Conservation (phyloP, 2,329 filamentous ascomycete species). For the Davidsoniella virescens region DNA sequence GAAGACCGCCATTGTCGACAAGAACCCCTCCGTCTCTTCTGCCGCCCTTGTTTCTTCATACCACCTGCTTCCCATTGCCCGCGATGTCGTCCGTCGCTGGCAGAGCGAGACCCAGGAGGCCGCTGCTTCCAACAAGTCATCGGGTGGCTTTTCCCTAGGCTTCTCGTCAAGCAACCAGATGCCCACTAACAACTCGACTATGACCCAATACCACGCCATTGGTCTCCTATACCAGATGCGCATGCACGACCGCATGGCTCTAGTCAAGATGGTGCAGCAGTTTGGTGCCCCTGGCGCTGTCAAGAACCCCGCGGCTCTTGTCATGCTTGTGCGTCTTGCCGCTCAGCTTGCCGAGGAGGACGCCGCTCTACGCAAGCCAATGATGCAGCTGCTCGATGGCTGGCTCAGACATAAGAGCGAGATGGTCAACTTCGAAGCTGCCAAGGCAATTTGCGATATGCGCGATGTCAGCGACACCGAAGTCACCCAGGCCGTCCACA, state of each 20-base stretch:
- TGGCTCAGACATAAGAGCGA: slow-evolving; percentile 98
- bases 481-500: slow-evolving; percentile 81
- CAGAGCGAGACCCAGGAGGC: slow-evolving; percentile 97
- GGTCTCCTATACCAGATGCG: slow-evolving; percentile 96
- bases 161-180: slow-evolving; percentile 67
- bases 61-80: slow-evolving; percentile 88
- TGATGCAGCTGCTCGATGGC: slow-evolving; percentile 92
- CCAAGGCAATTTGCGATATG: slow-evolving; percentile 94
- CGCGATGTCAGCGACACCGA: slow-evolving; percentile 84
- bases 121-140: slow-evolving; percentile 76
- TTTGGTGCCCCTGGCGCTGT: slow-evolving; percentile 82
- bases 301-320: slow-evolving; percentile 83
- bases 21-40: slow-evolving; percentile 92
- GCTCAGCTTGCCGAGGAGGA: slow-evolving; percentile 93
- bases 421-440: slow-evolving; percentile 98
- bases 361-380: slow-evolving; percentile 70
- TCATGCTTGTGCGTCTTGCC: slow-evolving; percentile 83
- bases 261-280: slow-evolving; percentile 99
- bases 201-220: slow-evolving; percentile 98
- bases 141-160: slow-evolving; percentile 75
- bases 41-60: slow-evolving; percentile 94
- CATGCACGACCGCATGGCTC: slow-evolving; percentile 88
- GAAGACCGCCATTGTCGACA: slow-evolving; percentile 98
- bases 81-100: slow-evolving; percentile 91
- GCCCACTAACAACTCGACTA: slow-evolving; percentile 83